Conservation (phyloP, 768 basidiomycete species). For the Mycena sanguinolenta region DNA sequence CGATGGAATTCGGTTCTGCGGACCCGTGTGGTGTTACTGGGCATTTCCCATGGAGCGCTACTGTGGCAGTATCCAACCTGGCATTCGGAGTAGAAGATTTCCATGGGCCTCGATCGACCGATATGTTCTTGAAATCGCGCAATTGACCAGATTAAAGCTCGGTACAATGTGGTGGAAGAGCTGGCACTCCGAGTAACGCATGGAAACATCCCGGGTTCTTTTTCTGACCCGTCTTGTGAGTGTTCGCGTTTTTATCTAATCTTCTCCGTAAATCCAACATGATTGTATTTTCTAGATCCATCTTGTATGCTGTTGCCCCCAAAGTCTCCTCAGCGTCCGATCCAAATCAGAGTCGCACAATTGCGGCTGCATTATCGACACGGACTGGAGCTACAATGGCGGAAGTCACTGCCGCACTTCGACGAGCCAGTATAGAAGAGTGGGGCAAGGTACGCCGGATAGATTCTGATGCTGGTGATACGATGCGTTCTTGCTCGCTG, state of each 20-base stretch:
- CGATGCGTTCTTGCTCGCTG: too few species aligned
- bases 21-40: too few species aligned
- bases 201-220: not conserved
- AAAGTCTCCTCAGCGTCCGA: not conserved
- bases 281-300: too few species aligned
- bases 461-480: too few species aligned
- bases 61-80: not conserved
- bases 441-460: too few species aligned
- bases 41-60: too few species aligned
- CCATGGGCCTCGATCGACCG: not conserved
- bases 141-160: not conserved
- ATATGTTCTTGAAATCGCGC: not conserved
- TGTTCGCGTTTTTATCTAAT: too few species aligned
- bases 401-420: too few species aligned
- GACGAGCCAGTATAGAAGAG: too few species aligned
- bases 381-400: too few species aligned
- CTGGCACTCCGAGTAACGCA: not conserved
- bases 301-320: not conserved
- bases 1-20: too few species aligned
- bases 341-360: slow-evolving; percentile 10
- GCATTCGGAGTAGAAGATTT: not conserved
- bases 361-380: too few species aligned
- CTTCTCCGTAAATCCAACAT: not conserved
- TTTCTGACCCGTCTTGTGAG: not conserved
- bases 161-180: not conserved